These are phyloP conservation scores for Tolypocladium album DNA, from an alignment of 2,329 filamentous ascomycete species.

Conservation along the genomic window DNA sequence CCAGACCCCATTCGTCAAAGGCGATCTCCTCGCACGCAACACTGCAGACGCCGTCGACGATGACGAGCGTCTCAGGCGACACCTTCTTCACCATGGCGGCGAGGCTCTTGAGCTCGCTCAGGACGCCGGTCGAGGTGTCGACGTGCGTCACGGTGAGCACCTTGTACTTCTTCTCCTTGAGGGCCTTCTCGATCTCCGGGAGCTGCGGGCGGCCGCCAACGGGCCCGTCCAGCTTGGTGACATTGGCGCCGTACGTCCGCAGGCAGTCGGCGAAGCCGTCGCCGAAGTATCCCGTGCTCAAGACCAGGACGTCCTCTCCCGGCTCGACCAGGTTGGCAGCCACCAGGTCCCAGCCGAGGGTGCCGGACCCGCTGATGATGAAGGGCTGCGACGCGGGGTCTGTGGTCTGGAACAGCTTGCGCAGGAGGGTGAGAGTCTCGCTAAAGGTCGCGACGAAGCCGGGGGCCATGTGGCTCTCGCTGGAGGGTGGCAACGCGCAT, in stretches of 20 bases:
- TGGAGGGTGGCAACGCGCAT: constrained; percentile 23
- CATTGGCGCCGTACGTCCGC: constrained; percentile 78
- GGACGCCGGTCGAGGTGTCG: constrained; percentile 91
- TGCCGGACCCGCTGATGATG: constrained; percentile 87
- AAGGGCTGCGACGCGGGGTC: constrained; percentile 79
- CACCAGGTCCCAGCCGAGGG: constrained; percentile 92
- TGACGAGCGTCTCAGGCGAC: constrained; percentile 80
- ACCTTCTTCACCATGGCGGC: constrained; percentile 75
- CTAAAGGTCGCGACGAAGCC: constrained; percentile 86
- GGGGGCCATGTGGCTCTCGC: constrained; percentile 86
- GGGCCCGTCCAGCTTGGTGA: constrained; percentile 80
- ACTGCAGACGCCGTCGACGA: constrained; percentile 95
- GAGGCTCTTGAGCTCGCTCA: constrained; percentile 80
- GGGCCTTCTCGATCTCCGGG: constrained; percentile 75
- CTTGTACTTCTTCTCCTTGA: constrained; percentile 90
- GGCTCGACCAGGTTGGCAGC: constrained; percentile 86
- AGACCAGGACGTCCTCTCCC: constrained; percentile 81
- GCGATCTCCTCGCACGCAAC: constrained; percentile 92
- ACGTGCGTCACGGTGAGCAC: constrained; percentile 91
- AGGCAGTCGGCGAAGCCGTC: constrained; percentile 92
- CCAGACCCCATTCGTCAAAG: constrained; percentile 90
- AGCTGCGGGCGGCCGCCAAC: constrained; percentile 83
- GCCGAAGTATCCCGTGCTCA: constrained; percentile 95
- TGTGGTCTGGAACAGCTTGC: constrained; percentile 88
- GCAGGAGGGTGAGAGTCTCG: constrained; percentile 76